Conservation (phyloP, 2,329 filamentous ascomycete genomes). For the Paecilomyces fulvus region DNA sequence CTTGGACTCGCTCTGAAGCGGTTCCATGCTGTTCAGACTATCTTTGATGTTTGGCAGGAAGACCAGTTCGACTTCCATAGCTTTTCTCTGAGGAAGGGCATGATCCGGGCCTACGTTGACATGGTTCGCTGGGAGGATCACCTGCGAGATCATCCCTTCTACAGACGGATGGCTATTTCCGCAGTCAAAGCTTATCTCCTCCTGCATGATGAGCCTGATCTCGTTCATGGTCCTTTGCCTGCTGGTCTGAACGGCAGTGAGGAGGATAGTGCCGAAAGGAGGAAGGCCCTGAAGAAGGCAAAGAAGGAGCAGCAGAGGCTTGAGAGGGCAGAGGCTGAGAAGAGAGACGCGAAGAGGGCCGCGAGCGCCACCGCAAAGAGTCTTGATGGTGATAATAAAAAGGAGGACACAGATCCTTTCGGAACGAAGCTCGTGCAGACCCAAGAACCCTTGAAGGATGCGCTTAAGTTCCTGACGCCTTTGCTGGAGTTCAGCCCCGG, state of each 20-base stretch:
- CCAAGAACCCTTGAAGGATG: constrained; percentile 72
- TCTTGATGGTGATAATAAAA: constrained; percentile 55
- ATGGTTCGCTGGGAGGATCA: constrained; percentile 96
- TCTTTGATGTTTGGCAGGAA: constrained; percentile 96
- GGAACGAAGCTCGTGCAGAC: constrained; percentile 75
- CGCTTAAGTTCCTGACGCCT: constrained; percentile 75
- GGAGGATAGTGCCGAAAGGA: constrained; percentile 58
- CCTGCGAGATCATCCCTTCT: constrained; percentile 87
- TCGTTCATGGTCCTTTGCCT: constrained; percentile 51
- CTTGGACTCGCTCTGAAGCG: constrained; percentile 82
- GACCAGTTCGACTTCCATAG: constrained; percentile 99
- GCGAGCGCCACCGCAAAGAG: constrained; percentile 53
- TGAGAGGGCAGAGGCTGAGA: constrained; percentile 72
- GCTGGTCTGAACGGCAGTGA: constrained; percentile 46
- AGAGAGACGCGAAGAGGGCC: constrained; percentile 76
- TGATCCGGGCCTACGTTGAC: constrained; percentile 88
- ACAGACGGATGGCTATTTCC: constrained; percentile 70
- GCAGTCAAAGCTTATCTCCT: constrained; percentile 73
- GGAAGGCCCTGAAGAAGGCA: constrained; percentile 85
- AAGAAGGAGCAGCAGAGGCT: constrained; percentile 68
- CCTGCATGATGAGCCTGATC: constrained; percentile 65
- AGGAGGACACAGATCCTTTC: constrained; percentile 81
- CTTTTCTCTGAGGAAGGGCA: constrained; percentile 93
- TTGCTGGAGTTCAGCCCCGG: constrained; percentile 75
- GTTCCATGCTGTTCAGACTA: constrained; percentile 77